A percentile compares a stretch with the other conserved stretches of the same genome.
These are phyloP conservation scores for Leccinum cinnamomeum DNA, from an alignment of 1,284 basidiomycete species.

Conservation along the genomic window DNA sequence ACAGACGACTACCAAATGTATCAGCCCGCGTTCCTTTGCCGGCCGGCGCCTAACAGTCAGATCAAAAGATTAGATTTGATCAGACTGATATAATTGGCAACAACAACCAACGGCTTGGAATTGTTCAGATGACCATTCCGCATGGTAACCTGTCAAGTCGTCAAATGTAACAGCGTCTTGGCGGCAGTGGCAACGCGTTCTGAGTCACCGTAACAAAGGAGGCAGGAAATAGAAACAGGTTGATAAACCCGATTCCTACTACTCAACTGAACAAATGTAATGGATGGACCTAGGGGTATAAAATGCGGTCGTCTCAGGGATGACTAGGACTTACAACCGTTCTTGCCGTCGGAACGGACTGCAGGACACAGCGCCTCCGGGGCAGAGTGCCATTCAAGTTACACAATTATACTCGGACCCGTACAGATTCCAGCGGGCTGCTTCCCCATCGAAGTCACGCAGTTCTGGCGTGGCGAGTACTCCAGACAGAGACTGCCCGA, in stretches of 20 bases:
- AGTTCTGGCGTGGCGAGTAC: not conserved
- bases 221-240: not conserved
- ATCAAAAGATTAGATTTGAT: too few relatives aligned
- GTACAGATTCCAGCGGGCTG: not conserved
- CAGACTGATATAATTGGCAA: too few relatives aligned
- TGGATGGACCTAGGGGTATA: not conserved
- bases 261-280: not conserved
- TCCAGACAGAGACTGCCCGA: not conserved
- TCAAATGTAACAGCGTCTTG: too few relatives aligned
- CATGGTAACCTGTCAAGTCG: too few relatives aligned
- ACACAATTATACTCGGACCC: not conserved
- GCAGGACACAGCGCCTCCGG: not conserved
- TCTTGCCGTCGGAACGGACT: not conserved
- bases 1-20: slow-evolving; percentile 17
- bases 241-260: not conserved
- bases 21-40: too few relatives aligned
- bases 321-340: not conserved
- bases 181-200: too few relatives aligned
- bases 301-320: not conserved
- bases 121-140: too few relatives aligned
- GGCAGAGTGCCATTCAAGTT: not conserved
- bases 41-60: too few relatives aligned
- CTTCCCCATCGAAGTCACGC: not conserved
- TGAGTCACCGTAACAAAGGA: too few relatives aligned
- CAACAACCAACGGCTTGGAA: too few relatives aligned